Conservation (phyloP, 192 early-diverging fungal species). For the Backusella macrospora region DNA sequence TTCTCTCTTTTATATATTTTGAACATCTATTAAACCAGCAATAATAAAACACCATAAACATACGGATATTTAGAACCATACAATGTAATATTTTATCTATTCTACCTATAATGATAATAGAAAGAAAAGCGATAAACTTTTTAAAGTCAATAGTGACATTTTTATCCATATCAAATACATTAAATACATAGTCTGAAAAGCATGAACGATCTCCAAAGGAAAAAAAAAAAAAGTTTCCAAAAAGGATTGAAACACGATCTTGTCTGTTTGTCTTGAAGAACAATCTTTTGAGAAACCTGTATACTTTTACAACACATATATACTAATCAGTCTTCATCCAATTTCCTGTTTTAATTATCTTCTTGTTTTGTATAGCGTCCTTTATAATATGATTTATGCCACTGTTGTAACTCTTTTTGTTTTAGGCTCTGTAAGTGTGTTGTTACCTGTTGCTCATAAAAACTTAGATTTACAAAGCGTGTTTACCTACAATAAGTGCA, state of each 20-base stretch:
- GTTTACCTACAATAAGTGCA: conserved; percentile 79
- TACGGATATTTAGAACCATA: conserved; percentile 46
- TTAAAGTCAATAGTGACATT: conserved; percentile 90
- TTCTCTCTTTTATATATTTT: conserved; percentile 18
- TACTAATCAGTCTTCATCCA: not conserved
- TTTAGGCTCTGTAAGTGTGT: conserved; percentile 61
- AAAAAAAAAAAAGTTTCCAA: conserved; percentile 96
- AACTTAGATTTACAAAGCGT: not conserved
- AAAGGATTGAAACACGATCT: conserved; percentile 84
- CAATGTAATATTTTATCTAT: conserved; percentile 85
- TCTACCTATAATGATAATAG: conserved; percentile 78
- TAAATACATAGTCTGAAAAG: conserved; percentile 90
- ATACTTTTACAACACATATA: conserved; percentile 66
- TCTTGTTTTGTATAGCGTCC: not conserved
- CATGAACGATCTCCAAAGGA: conserved; percentile 90
- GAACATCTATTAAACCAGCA: conserved; percentile 17
- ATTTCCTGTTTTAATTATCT: not conserved
- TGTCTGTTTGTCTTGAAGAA: conserved; percentile 80
- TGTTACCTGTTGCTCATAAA: not conserved
- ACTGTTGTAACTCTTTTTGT: conserved; percentile 94
- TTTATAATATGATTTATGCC: conserved; percentile 59
- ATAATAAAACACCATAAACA: not conserved
- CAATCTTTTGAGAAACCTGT: conserved; percentile 94
- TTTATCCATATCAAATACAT: conserved; percentile 89
- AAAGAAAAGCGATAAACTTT: conserved; percentile 86